Base-by-base conservation (phyloP, 1,284 basidiomycete genomes). In the Phellopilus nigrolimitatus region DNA sequence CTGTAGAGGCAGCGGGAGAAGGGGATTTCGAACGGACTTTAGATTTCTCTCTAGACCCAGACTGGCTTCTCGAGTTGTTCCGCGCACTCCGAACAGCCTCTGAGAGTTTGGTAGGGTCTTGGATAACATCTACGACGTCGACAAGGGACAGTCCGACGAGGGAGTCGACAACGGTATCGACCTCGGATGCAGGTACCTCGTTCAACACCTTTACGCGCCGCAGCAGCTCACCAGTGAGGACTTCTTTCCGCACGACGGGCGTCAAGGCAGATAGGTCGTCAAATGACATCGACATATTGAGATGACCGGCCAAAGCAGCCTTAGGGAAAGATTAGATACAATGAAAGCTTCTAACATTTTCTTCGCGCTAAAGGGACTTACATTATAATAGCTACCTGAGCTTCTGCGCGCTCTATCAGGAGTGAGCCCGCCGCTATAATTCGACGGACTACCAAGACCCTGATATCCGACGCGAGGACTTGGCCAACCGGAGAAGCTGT, bases 311-410 rank as follows among this genome's bases (percentile, higher is more conserved):
- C 4, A 90, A 71, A 4, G 88, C 88, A 55, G 88, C 88, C 87
- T 90, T n/a, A n/a, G n/a, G n/a, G n/a, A n/a, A n/a, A 40, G 28
- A 41, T 31, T 10, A 28, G 6, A 30, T 31, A 6, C 45, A 31
- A 47, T 49, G 5, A 45, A 15, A 46, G 4, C 39, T 34, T 33
- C 3, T 28, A 33, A 22, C 24, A 9, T 15, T 12, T 21, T n/a
- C 12, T 25, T 12, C 19, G 12, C 9, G 19, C 13, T 10, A 42
- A 40, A 39, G 12, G 25, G 15, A 57, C 75, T 55, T 61, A 88
- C 87, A 60, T 85, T 84, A 60, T 84, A 91, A 65, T 90, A 91
- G 62, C 88, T 91, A 3, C 87, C 88, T 39, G 85, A 88, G 22
- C 87, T 84, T 59, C 88, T 72, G 56, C 88, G 73, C 25, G 76